These are phyloP conservation scores for Kwoniella shivajii DNA, from an alignment of 1,284 basidiomycete species.

Conservation along the genomic window DNA sequence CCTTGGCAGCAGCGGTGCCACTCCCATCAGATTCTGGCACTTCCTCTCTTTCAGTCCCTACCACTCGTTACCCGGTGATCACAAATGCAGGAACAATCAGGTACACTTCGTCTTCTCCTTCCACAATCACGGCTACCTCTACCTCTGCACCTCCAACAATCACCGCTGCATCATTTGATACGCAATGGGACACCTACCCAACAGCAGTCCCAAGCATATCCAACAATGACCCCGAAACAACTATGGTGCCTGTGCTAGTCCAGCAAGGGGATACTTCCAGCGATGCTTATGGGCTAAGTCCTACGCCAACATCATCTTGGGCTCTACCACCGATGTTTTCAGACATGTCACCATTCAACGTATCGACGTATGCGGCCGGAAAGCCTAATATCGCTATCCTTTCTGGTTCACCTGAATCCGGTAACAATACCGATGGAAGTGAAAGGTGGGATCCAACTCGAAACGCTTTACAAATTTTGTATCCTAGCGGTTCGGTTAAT, in stretches of 20 bases:
- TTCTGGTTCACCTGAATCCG: constrained; percentile 54
- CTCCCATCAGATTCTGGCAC: constrained; percentile 6
- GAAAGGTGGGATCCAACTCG: constrained; percentile 40
- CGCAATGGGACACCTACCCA: background rate
- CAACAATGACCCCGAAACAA: background rate
- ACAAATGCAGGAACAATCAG: background rate
- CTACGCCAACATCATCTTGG: constrained; percentile 56
- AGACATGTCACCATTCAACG: constrained; percentile 64
- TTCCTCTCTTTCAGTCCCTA: background rate
- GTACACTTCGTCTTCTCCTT: background rate
- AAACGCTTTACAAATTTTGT: constrained; percentile 62
- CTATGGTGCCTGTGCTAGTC: constrained; percentile 4
- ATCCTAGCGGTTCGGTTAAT: constrained; percentile 67
- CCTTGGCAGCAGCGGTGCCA: constrained; percentile 6
- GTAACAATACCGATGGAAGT: background rate
- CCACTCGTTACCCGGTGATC: background rate
- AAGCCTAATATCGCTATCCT: constrained; percentile 64
- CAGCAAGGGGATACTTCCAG: constrained; percentile 3
- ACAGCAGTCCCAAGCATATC: background rate
- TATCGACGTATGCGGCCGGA: constrained; percentile 63
- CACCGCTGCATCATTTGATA: background rate
- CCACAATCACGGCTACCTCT: background rate
- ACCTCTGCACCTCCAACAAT: background rate
- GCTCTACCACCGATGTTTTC: constrained; percentile 60
- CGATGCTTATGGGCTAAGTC: background rate